A percentile compares a stretch with the other conserved stretches of the same genome.
Evolutionary conservation across 768 basidiomycete genomes (phyloP).

Genomic region (Lactifluus hygrophoroides): DNA sequence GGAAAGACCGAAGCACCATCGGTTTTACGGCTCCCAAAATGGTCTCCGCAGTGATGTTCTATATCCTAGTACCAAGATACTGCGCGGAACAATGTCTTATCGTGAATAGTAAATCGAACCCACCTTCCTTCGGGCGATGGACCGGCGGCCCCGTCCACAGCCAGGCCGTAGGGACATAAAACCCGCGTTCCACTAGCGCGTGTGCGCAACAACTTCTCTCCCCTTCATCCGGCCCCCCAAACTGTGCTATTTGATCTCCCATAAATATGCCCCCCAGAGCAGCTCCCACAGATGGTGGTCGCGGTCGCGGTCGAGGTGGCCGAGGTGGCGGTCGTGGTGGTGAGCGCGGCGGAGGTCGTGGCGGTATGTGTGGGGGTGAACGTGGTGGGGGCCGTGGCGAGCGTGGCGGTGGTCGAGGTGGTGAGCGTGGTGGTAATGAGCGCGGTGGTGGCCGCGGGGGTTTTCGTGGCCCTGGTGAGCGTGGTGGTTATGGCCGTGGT

Average conservation of each 20-base stretch:
- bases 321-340: not conserved
- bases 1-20: not conserved
- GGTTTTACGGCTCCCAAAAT: not conserved
- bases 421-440: not conserved
- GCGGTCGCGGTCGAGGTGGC: not conserved
- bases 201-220: not conserved
- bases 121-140: not conserved
- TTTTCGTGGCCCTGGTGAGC: too few species aligned
- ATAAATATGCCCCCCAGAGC: not conserved
- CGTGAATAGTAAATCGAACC: not conserved
- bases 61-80: too few species aligned
- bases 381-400: too few species aligned
- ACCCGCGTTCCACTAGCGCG: not conserved
- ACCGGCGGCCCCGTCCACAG: not conserved
- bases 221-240: too few species aligned
- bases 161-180: not conserved
- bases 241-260: not conserved
- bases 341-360: not conserved
- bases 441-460: conserved; percentile 21
- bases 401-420: not conserved
- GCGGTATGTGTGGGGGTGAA: too few species aligned
- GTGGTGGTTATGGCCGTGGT: too few species aligned
- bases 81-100: not conserved
- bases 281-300: not conserved
- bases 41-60: not conserved